A percentile compares a stretch with the other conserved stretches of the same genome.
Conservation (phyloP, 495 filamentous ascomycete species). For the Staphylotrichum longicolle region DNA sequence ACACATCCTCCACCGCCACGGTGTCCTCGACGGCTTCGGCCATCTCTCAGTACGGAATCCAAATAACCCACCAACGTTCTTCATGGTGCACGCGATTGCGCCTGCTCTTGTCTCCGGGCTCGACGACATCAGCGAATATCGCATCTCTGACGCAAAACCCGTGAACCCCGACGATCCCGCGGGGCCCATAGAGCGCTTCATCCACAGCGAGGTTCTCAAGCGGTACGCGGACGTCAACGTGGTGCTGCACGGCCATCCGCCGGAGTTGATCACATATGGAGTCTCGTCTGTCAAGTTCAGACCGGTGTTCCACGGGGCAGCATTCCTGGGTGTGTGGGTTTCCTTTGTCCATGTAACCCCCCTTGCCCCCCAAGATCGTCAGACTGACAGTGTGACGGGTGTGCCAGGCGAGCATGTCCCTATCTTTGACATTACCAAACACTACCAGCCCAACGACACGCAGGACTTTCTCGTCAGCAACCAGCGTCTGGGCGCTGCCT, state of each 20-base stretch:
- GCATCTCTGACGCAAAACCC: constrained; percentile 40
- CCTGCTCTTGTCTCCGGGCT: constrained; percentile 45
- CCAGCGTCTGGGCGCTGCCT: constrained; percentile 3
- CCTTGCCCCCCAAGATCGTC: too few species aligned
- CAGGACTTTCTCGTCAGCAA: constrained; percentile 9
- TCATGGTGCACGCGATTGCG: constrained; percentile 47
- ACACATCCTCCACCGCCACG: constrained; percentile 39
- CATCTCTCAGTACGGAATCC: constrained; percentile 53
- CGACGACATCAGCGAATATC: constrained; percentile 47
- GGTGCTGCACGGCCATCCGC: constrained; percentile 50
- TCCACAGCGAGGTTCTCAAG: constrained; percentile 53
- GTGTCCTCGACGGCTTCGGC: constrained; percentile 53
- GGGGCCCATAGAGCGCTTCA: constrained; percentile 47
- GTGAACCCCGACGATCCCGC: constrained; percentile 32
- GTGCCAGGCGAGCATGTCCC: background rate
- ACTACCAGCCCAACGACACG: constrained; percentile 3
- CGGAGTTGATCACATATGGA: constrained; percentile 46
- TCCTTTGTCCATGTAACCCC: too few species aligned
- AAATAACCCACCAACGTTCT: constrained; percentile 37
- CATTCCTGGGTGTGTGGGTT: constrained; percentile 38
- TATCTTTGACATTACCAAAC: constrained; percentile 8
- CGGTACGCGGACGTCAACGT: constrained; percentile 41
- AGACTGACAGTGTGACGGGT: too few species aligned
- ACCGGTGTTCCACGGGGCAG: constrained; percentile 48
- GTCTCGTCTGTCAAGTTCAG: constrained; percentile 34